A percentile compares a stretch with the other conserved stretches of the same genome.
phyloP scores from a whole-genome alignment of 2,329 filamentous ascomycete species.

The Aspergillus glaucus region DNA sequence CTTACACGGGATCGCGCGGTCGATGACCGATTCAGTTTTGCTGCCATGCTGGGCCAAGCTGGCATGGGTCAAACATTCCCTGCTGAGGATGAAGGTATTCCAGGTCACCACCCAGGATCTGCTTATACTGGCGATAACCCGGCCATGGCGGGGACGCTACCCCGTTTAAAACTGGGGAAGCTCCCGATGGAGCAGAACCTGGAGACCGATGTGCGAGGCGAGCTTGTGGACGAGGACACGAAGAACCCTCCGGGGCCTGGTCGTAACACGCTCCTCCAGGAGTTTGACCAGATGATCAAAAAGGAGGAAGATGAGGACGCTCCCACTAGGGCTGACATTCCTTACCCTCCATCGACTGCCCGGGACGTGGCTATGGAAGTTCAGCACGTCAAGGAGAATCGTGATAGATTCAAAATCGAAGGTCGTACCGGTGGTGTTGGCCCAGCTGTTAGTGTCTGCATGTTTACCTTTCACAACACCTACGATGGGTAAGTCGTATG shows the following conservation, averaged over 20 bases:
- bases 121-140: conserved; percentile 55
- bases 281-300: conserved; percentile 84
- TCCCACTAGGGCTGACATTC: conserved; percentile 70
- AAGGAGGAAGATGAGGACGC: conserved; percentile 81
- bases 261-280: conserved; percentile 68
- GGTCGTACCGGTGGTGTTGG: conserved; percentile 76
- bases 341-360: conserved; percentile 79
- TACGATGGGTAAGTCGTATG: conserved; percentile 64
- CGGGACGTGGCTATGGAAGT: conserved; percentile 92
- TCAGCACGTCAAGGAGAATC: conserved; percentile 85
- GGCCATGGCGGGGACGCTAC: conserved; percentile 49
- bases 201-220: conserved; percentile 76
- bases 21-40: conserved; percentile 54
- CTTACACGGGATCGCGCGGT: conserved; percentile 54
- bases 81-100: conserved; percentile 63
- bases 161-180: conserved; percentile 68
- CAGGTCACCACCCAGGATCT: conserved; percentile 60
- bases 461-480: conserved; percentile 98
- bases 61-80: conserved; percentile 52
- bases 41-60: conserved; percentile 52
- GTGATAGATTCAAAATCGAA: conserved; percentile 85
- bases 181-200: conserved; percentile 78
- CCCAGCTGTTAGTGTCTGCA: conserved; percentile 78
- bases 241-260: conserved; percentile 66
- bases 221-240: conserved; percentile 79